These are phyloP conservation scores for Morella rubra DNA, from an alignment of 306 rosid species.

Conservation along the genomic window DNA sequence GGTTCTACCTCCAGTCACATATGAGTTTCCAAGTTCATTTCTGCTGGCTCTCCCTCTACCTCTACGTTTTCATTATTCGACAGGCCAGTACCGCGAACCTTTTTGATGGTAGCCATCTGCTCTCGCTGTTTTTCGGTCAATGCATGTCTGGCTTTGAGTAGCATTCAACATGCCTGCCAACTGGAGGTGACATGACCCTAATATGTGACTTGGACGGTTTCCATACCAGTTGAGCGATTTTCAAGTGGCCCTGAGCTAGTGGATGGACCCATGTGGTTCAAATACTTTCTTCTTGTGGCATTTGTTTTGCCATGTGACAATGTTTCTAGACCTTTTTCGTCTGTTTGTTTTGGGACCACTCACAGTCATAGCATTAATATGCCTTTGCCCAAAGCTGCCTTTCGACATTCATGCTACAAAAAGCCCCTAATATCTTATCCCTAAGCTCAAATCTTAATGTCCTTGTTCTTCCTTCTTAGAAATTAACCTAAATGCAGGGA, in stretches of 20 bases:
- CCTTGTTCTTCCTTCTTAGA: not conserved
- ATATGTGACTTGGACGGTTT: constrained; percentile 3
- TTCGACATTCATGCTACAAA: not conserved
- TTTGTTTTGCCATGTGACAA: constrained; percentile 1
- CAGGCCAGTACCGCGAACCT: constrained; percentile 11
- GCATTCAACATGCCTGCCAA: constrained; percentile 18
- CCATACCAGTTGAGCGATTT: constrained; percentile 22
- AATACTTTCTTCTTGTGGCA: not conserved
- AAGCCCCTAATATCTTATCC: not conserved
- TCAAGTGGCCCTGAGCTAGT: not conserved
- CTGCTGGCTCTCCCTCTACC: constrained; percentile 4
- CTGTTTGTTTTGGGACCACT: not conserved
- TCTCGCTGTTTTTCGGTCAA: not conserved
- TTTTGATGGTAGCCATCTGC: constrained; percentile 24
- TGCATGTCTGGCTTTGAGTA: constrained; percentile 7
- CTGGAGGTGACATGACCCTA: constrained; percentile 6
- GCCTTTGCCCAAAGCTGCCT: not conserved
- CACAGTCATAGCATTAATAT: not conserved
- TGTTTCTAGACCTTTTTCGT: not conserved
- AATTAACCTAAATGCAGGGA: not conserved
- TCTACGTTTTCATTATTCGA: constrained; percentile 21
- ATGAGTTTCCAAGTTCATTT: constrained; percentile 5
- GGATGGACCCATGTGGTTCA: not conserved
- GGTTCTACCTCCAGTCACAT: constrained; percentile 25
- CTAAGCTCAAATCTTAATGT: too few species aligned